phyloP scores from a whole-genome alignment of 1,284 basidiomycete genomes.

The Leccinum variabile region DNA sequence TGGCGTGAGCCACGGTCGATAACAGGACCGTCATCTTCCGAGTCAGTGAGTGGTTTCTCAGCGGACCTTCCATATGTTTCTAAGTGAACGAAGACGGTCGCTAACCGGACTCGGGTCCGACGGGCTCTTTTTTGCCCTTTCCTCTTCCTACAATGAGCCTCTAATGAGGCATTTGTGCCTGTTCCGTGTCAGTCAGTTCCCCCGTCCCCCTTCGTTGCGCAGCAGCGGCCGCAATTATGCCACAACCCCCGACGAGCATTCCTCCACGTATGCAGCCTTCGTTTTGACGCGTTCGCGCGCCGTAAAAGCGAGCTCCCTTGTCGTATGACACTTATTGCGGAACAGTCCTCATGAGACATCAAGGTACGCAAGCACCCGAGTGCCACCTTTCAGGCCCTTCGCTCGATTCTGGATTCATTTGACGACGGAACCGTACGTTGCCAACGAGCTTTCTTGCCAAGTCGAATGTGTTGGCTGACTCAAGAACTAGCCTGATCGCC shows the following conservation, averaged over 20 bases:
- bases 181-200: constrained; percentile 10
- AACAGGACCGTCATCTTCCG: too few relatives aligned
- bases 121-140: too few relatives aligned
- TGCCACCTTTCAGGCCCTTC: constrained; percentile 38
- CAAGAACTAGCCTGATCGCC: constrained; percentile 14
- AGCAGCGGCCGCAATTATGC: constrained; percentile 35
- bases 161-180: too few relatives aligned
- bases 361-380: constrained; percentile 28
- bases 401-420: constrained; percentile 29
- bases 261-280: constrained; percentile 42
- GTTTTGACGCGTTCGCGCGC: constrained; percentile 50
- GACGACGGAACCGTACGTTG: constrained; percentile 21
- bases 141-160: too few relatives aligned
- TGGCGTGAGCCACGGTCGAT: too few relatives aligned
- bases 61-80: too few relatives aligned
- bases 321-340: neutral
- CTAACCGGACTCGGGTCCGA: too few relatives aligned
- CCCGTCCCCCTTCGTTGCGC: constrained; percentile 38
- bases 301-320: constrained; percentile 43
- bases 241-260: constrained; percentile 5
- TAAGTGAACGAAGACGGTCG: too few relatives aligned
- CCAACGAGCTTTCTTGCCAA: neutral
- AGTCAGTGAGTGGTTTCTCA: too few relatives aligned
- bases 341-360: constrained; percentile 7
- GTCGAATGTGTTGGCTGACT: constrained; percentile 11